Evolutionary conservation across 163 green algal species (phyloP).

Genomic region (Scenedesmus sp.): DNA sequence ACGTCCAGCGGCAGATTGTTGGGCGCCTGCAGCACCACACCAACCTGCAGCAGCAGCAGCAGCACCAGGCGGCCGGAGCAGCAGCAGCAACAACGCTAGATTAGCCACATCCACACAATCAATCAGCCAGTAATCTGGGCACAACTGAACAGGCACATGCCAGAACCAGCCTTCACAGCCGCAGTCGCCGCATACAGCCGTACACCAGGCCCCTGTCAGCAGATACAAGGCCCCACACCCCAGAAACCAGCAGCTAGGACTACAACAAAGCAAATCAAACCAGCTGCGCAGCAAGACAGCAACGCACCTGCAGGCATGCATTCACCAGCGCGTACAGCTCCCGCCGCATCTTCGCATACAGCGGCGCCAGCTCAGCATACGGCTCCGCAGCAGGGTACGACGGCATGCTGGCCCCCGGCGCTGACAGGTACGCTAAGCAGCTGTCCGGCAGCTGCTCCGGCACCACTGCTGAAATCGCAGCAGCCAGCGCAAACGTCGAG

Average conservation of each 20-base stretch:
- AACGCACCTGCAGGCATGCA: slow-evolving; percentile 55
- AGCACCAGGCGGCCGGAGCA: neutral
- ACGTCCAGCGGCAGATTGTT: slow-evolving; percentile 39
- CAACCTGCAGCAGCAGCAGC: slow-evolving; percentile 33
- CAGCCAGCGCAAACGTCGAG: slow-evolving; percentile 12
- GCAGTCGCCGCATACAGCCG: too few relatives aligned
- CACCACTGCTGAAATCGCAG: neutral
- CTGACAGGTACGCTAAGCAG: slow-evolving; percentile 47
- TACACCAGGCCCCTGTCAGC: too few relatives aligned
- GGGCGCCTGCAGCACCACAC: slow-evolving; percentile 47
- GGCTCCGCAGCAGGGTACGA: slow-evolving; percentile 52
- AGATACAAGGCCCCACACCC: too few relatives aligned
- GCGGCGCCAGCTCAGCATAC: slow-evolving; percentile 73
- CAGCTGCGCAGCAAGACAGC: neutral
- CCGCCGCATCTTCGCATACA: slow-evolving; percentile 74
- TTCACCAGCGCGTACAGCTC: slow-evolving; percentile 73
- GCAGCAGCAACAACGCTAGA: slow-evolving; percentile 24
- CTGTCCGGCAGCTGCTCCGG: slow-evolving; percentile 54
- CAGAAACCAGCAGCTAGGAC: too few relatives aligned
- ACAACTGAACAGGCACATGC: too few relatives aligned
- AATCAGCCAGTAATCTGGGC: too few relatives aligned
- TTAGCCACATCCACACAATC: too few relatives aligned
- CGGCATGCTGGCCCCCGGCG: slow-evolving; percentile 1
- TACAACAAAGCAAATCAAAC: neutral
- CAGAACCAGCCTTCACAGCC: too few relatives aligned